Base-by-base conservation (phyloP, 257 asterid species). In the Henckelia pumila region DNA sequence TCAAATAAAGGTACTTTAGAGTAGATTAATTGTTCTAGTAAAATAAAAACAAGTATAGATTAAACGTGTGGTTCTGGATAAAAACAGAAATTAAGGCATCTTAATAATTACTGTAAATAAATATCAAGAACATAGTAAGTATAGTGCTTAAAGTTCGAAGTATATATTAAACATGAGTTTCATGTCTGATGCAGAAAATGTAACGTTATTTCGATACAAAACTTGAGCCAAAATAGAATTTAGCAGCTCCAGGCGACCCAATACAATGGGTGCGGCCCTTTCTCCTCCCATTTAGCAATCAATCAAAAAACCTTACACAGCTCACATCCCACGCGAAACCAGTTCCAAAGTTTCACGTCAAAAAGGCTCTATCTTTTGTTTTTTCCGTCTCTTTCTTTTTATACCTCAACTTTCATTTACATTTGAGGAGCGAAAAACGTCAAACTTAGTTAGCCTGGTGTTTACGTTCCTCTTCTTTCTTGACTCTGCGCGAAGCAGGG, bases 401-500 rank as follows among this genome's bases (percentile, higher is more conserved):
- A 35, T 8, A 35, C 20, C 55, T 47, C 21, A 47, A 14, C 52
- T 40, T 40, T 40, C 21, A 47, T 47, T 47, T 47, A 47, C 55
- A 47, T 47, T 47, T 47, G 55, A 16, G 55, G 55, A 14, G 5
- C 55, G 55, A 47, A 4, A 16, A 47, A 5, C 55, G 6, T 13
- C 14, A 1, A 14, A 47, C 20, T 47, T 14, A 17, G 21, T 47
- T 3, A 4, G 21, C 21, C 2, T 7, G 21, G 21, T 47, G 55
- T 47, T 3, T 17, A 17, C 2, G 21, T 25, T 63, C 67, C 17
- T 16, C 74, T 4, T 55, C 63, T 0, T 13, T 61, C 59, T 26
- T 47, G 20, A 59, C 61, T n/a, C 60, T 67, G 70, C 61, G 57
- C 11, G 80, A 16, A 61, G 74, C 59, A 26, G 56, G 69, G 60